Base-by-base conservation (phyloP, 441 rosid species). In the Iberis amara region DNA sequence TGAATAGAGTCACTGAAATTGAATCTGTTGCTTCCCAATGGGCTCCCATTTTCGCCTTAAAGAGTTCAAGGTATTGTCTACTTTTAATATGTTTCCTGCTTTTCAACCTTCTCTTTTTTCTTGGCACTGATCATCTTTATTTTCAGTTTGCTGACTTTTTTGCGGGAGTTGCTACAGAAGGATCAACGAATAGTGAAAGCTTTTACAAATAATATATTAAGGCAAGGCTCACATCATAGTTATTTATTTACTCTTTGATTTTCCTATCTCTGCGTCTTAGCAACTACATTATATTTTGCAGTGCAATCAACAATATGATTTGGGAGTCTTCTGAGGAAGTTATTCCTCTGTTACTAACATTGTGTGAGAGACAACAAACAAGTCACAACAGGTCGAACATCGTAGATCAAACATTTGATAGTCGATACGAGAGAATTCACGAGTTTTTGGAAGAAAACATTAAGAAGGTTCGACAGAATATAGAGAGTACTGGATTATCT, bases 11-110 rank as follows among this genome's bases (percentile, higher is more conserved):
- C 45, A 69, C 65, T 70, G 75, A 79, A 54, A 39, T 50, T 51
- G 68, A 73, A 33, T 33, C 73, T 52, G 67, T 85, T 60, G 68
- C 76, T 49, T 53, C 28, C 27, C 81, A 70, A 63, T 94, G 99
- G 97, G 79, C 86, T 68, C 81, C 95, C 55, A 68, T 78, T 31
- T 89, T 89, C 66, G 52, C 73, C 61, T 61, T 78, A 55, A 73
- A 71, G 67, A 80, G 73, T 62, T 58, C 79, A 60, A 88, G 94
- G 98, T 91, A 76, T 37, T 47, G 23, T 28, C 55, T 47, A 53
- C 33, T 36, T 5, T 33, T 35, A 45, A 26, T 40, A 66, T 58
- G 8, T 57, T 37, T 43, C 39, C 15, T 13, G 58, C 37, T 40
- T 65, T 48, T 11, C n/a, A 56, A 47, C 30, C 12, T 51, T 37